Evolutionary conservation across 2,329 filamentous ascomycete species (phyloP).

Genomic region (Beauveria brongniartii): DNA sequence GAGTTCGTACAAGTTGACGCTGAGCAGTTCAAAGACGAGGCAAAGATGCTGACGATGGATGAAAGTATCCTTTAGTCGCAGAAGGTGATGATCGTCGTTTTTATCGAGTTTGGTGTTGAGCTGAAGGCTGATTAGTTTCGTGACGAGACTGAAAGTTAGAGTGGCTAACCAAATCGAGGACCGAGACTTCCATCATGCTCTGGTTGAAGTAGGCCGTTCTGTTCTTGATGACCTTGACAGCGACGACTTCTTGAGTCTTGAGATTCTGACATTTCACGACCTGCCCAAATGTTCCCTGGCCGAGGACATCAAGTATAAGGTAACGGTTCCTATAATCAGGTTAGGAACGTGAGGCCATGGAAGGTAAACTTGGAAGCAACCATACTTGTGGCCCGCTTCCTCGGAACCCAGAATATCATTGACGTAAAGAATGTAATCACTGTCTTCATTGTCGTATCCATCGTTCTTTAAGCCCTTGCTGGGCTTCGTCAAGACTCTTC

Average conservation of each 20-base stretch:
- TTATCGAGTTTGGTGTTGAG: slow-evolving; percentile 98
- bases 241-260: slow-evolving; percentile 96
- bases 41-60: slow-evolving; percentile 97
- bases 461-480: slow-evolving; percentile 99
- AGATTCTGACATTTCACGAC: slow-evolving; percentile 98
- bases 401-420: slow-evolving; percentile 98
- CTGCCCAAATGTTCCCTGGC: slow-evolving; percentile 96
- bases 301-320: slow-evolving; percentile 90
- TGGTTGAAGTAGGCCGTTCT: slow-evolving; percentile 99
- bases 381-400: slow-evolving; percentile 90
- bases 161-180: slow-evolving; percentile 72
- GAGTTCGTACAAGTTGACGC: slow-evolving; percentile 94
- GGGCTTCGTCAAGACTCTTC: slow-evolving; percentile 91
- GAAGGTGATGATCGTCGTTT: slow-evolving; percentile 93
- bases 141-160: neutral
- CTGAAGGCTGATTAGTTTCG: slow-evolving; percentile 33
- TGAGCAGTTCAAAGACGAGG: slow-evolving; percentile 90
- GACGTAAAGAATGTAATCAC: slow-evolving; percentile 97
- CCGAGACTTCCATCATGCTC: slow-evolving; percentile 99
- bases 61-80: slow-evolving; percentile 94
- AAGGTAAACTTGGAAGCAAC: neutral
- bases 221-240: slow-evolving; percentile 99
- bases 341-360: slow-evolving; percentile 3
- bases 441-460: slow-evolving; percentile 97
- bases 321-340: slow-evolving; percentile 67